Percentiles rank a stretch among this genome's conserved stretches.
Evolutionary conservation across 305 asterid species (phyloP).

Genomic region (Ruellia speciosa): DNA sequence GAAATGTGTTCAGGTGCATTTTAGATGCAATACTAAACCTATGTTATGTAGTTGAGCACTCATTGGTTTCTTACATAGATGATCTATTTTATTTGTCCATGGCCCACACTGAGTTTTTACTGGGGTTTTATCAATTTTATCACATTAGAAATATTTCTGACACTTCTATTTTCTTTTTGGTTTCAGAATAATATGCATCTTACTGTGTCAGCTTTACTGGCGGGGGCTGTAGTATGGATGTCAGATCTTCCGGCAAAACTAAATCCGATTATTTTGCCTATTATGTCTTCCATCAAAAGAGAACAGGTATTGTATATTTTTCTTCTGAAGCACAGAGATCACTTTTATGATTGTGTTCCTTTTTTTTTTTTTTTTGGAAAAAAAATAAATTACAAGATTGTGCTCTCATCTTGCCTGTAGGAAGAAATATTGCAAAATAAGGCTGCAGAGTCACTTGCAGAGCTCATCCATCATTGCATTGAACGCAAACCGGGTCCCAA

Average conservation of each 20-base stretch:
- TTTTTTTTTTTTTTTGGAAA: too few species aligned
- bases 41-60: slow-evolving; percentile 7
- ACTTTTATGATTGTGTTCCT: slow-evolving; percentile 25
- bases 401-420: slow-evolving; percentile 37
- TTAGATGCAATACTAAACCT: slow-evolving; percentile 20
- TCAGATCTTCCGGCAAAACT: slow-evolving; percentile 85
- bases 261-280: slow-evolving; percentile 82
- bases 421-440: slow-evolving; percentile 90
- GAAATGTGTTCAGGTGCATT: slow-evolving; percentile 85
- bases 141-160: background rate
- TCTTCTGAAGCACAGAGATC: slow-evolving; percentile 17
- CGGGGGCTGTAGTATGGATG: slow-evolving; percentile 96
- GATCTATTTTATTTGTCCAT: background rate
- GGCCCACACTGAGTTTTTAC: background rate
- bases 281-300: slow-evolving; percentile 87
- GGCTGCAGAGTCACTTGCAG: slow-evolving; percentile 94
- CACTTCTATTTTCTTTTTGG: slow-evolving; percentile 25
- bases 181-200: slow-evolving; percentile 86
- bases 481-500: slow-evolving; percentile 92
- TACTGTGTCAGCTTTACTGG: slow-evolving; percentile 83
- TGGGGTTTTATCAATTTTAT: background rate
- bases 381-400: slow-evolving; percentile 22
- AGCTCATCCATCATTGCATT: slow-evolving; percentile 75
- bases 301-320: slow-evolving; percentile 57
- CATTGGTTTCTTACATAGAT: slow-evolving; percentile 3